These are phyloP conservation scores for Barnettozyma hawaiiensis DNA, from an alignment of 1,139 yeast genomes.

Conservation along the genomic window DNA sequence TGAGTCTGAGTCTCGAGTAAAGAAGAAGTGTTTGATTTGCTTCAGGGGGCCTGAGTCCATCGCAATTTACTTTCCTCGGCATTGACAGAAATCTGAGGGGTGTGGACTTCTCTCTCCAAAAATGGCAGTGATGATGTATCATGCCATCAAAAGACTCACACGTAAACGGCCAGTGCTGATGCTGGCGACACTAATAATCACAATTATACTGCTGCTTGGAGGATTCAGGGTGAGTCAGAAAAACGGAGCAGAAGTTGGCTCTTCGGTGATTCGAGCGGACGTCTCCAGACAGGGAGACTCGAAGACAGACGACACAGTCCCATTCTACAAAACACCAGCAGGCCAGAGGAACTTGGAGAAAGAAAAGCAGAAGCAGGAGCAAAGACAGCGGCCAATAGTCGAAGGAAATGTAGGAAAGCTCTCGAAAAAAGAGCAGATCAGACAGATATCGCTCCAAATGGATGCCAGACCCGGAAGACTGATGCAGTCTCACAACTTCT, in stretches of 20 bases:
- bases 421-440: slow-evolving; percentile 12
- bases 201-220: slow-evolving; percentile 15
- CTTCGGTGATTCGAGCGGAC: background rate
- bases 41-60: too few species aligned
- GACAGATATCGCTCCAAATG: slow-evolving; percentile 14
- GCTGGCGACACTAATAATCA: slow-evolving; percentile 7
- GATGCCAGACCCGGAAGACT: slow-evolving; percentile 21
- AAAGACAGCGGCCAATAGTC: background rate
- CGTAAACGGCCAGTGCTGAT: slow-evolving; percentile 14
- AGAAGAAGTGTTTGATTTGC: too few species aligned
- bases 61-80: too few species aligned
- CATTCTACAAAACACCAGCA: slow-evolving; percentile 22
- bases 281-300: background rate
- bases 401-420: too few species aligned
- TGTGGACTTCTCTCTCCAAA: too few species aligned
- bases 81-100: too few species aligned
- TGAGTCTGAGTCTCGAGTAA: too few species aligned
- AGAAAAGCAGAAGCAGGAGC: background rate
- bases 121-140: background rate
- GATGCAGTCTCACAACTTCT: slow-evolving; percentile 18
- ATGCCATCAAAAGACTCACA: slow-evolving; percentile 10
- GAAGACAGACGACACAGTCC: slow-evolving; percentile 20
- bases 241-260: background rate
- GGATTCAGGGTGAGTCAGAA: slow-evolving; percentile 10
- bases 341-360: slow-evolving; percentile 11